Evolutionary conservation across 805 yeast species (phyloP).

Genomic region (Hanseniaspora lindneri): DNA sequence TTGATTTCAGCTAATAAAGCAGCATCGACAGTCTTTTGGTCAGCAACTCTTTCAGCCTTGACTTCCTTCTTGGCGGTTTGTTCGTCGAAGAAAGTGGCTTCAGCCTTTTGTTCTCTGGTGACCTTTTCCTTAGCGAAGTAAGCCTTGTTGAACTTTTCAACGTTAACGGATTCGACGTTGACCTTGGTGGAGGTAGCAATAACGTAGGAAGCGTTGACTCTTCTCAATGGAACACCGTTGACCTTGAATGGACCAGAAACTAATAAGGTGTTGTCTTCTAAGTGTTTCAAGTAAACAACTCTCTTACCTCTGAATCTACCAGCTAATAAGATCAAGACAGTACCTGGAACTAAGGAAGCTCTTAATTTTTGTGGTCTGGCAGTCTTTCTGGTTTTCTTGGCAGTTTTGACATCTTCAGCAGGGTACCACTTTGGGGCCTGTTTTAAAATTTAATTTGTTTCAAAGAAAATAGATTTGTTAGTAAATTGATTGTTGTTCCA

Average conservation of each 20-base stretch:
- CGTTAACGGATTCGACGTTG: slow-evolving; percentile 65
- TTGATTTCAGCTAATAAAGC: slow-evolving; percentile 86
- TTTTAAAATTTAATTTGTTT: slow-evolving; percentile 10
- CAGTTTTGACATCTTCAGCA: slow-evolving; percentile 79
- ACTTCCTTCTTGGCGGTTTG: slow-evolving; percentile 69
- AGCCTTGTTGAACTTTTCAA: slow-evolving; percentile 80
- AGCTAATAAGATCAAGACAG: slow-evolving; percentile 92
- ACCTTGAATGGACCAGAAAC: slow-evolving; percentile 99
- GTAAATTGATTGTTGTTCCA: too few species aligned
- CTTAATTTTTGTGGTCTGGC: slow-evolving; percentile 90
- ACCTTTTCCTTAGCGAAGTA: slow-evolving; percentile 95
- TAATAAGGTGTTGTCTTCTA: slow-evolving; percentile 95
- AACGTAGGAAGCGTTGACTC: slow-evolving; percentile 97
- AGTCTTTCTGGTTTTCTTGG: slow-evolving; percentile 83
- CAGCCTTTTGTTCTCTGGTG: slow-evolving; percentile 71
- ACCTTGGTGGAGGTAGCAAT: slow-evolving; percentile 96
- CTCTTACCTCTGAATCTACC: slow-evolving; percentile 99
- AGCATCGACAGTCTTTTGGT: slow-evolving; percentile 92
- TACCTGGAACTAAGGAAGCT: slow-evolving; percentile 93
- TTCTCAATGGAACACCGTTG: slow-evolving; percentile 98
- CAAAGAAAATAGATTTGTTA: slow-evolving; percentile 6
- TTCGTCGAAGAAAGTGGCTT: slow-evolving; percentile 80
- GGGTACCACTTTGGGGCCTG: slow-evolving; percentile 88
- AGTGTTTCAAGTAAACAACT: slow-evolving; percentile 91
- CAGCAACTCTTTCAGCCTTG: slow-evolving; percentile 87